Conservation (phyloP, 352 stramenopile genomes). For the Phytophthora ohioensis region DNA sequence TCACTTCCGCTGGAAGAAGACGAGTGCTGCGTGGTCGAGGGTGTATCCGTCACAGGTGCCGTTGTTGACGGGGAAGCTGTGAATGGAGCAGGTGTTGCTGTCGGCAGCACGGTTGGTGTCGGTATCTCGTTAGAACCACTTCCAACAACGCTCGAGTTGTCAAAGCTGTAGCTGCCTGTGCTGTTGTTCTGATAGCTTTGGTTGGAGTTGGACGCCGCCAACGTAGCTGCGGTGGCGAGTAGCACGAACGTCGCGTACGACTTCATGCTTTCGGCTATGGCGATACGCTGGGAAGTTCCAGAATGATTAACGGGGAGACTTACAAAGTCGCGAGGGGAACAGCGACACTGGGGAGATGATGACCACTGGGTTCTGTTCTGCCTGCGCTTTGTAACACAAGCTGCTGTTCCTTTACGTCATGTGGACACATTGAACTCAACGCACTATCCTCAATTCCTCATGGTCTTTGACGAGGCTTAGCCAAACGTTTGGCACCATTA, state of each 20-base stretch:
- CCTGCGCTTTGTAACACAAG: constrained; percentile 11
- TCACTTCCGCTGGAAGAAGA: not conserved
- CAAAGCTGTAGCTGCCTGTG: constrained; percentile 9
- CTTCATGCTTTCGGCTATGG: constrained; percentile 20
- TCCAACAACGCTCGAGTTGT: constrained; percentile 11
- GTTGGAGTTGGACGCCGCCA: constrained; percentile 13
- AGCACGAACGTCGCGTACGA: constrained; percentile 15
- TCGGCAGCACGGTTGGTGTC: constrained; percentile 16
- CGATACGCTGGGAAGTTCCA: constrained; percentile 6
- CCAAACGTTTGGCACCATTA: not conserved
- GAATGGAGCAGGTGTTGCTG: constrained; percentile 21
- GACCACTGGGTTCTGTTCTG: constrained; percentile 4
- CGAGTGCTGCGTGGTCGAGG: constrained; percentile 1
- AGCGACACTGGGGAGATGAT: not conserved
- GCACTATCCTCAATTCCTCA: not conserved
- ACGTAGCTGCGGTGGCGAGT: constrained; percentile 14
- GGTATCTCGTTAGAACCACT: constrained; percentile 6
- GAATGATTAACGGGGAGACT: constrained; percentile 12
- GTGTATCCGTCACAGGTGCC: constrained; percentile 4
- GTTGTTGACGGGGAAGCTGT: constrained; percentile 10
- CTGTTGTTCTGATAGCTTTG: constrained; percentile 9
- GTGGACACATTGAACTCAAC: constrained; percentile 4
- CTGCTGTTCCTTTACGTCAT: constrained; percentile 17
- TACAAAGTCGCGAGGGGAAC: not conserved
- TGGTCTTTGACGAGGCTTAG: too few relatives aligned